Conservation (phyloP, 202 grass and related monocot genomes). For the Panicum virgatum region DNA sequence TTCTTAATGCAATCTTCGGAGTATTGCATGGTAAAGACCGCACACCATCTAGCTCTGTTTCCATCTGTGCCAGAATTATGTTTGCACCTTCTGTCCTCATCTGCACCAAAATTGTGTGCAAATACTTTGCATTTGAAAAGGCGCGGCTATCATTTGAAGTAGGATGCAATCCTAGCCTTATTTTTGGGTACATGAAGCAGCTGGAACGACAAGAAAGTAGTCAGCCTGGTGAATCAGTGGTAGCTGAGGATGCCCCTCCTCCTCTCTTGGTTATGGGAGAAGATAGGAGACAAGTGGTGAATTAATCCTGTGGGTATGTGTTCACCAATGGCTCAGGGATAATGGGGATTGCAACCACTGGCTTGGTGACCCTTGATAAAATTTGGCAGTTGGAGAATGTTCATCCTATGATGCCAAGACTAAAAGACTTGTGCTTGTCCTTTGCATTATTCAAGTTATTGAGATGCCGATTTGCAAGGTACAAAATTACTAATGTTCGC, state of each 20-base stretch:
- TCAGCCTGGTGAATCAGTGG: neutral
- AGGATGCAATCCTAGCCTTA: neutral
- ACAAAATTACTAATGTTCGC: neutral
- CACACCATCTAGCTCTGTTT: too few species aligned
- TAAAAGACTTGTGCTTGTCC: constrained; percentile 19
- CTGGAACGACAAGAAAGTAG: neutral
- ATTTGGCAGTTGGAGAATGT: neutral
- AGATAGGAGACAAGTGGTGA: neutral
- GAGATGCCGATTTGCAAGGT: constrained; percentile 23
- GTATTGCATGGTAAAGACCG: too few species aligned
- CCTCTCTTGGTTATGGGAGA: constrained; percentile 17
- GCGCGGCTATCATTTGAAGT: neutral
- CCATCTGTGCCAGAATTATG: neutral
- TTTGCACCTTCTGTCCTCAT: neutral
- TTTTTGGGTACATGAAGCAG: constrained; percentile 15
- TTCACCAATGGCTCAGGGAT: neutral
- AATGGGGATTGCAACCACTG: neutral
- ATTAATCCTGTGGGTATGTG: neutral
- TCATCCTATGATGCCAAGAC: neutral
- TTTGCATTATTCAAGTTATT: constrained; percentile 31
- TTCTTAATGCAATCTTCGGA: neutral
- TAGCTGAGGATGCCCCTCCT: neutral
- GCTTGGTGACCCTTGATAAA: neutral
- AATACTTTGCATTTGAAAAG: neutral
- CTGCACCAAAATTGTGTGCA: neutral